These are phyloP conservation scores for Cladosporium phlei DNA, from an alignment of 2,329 filamentous ascomycete genomes.

Conservation along the genomic window DNA sequence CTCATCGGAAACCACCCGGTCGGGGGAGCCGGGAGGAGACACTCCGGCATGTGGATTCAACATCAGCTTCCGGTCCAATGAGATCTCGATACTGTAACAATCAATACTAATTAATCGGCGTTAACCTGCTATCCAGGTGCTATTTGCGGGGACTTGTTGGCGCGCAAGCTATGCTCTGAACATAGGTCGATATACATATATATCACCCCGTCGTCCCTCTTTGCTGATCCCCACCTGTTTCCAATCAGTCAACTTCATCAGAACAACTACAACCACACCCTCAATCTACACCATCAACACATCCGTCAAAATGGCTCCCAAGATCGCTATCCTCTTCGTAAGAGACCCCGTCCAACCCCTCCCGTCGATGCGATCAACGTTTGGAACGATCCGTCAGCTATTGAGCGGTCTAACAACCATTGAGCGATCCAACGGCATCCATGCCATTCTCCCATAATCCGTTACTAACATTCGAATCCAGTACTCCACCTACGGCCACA, in stretches of 20 bases:
- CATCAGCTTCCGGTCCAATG: too few relatives aligned
- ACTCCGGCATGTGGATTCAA: too few relatives aligned
- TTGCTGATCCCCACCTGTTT: neutral
- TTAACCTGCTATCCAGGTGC: too few relatives aligned
- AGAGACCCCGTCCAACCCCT: conserved; percentile 34
- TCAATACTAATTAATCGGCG: too few relatives aligned
- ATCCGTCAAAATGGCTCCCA: conserved; percentile 67
- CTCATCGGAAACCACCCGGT: too few relatives aligned
- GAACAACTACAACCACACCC: neutral
- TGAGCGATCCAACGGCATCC: neutral
- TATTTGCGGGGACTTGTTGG: too few relatives aligned
- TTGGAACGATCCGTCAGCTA: too few relatives aligned
- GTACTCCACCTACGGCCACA: conserved; percentile 95
- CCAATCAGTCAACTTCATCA: neutral
- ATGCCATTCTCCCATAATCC: neutral
- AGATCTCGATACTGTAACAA: too few relatives aligned
- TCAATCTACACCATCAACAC: neutral
- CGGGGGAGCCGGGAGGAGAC: too few relatives aligned
- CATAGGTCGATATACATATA: too few relatives aligned
- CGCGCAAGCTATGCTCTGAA: too few relatives aligned
- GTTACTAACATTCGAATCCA: conserved; percentile 34
- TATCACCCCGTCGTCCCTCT: neutral
- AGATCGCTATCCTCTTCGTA: conserved; percentile 87
- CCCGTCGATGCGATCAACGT: too few relatives aligned
- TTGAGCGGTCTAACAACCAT: neutral